A percentile compares a stretch with the other conserved stretches of the same genome.
phyloP scores from a whole-genome alignment of 768 basidiomycete genomes.

The Boletellus sp. region DNA sequence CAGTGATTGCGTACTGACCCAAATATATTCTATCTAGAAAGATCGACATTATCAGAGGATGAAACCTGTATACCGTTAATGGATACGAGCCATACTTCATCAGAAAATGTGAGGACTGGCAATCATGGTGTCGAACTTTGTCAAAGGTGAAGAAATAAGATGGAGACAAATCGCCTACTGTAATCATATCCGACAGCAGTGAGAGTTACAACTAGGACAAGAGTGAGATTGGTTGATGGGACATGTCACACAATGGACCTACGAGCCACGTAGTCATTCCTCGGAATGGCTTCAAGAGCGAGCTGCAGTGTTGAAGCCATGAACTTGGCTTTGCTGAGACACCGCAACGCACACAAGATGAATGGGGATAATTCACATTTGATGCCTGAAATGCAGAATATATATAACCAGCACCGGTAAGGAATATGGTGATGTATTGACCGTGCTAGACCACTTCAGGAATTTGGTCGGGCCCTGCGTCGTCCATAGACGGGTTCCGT shows the following conservation, averaged over 20 bases:
- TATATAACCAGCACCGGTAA: no score
- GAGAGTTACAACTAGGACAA: background rate
- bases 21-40: background rate
- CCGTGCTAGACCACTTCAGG: no score
- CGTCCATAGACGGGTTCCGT: no score
- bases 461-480: no score
- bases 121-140: background rate
- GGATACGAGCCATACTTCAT: background rate
- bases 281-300: background rate
- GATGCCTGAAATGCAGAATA: no score
- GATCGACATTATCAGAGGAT: background rate
- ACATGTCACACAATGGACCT: background rate
- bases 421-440: no score
- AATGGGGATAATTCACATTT: no score
- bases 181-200: constrained; percentile 2
- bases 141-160: background rate
- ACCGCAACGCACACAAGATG: no score
- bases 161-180: background rate
- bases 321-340: no score
- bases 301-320: background rate
- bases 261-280: background rate
- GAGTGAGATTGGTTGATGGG: no score
- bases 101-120: background rate
- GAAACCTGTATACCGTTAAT: background rate
- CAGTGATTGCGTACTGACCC: background rate